Percentiles rank a stretch among this genome's conserved stretches.
Evolutionary conservation across 192 early-diverging fungal species (phyloP).

Genomic region (Podila minutissima): DNA sequence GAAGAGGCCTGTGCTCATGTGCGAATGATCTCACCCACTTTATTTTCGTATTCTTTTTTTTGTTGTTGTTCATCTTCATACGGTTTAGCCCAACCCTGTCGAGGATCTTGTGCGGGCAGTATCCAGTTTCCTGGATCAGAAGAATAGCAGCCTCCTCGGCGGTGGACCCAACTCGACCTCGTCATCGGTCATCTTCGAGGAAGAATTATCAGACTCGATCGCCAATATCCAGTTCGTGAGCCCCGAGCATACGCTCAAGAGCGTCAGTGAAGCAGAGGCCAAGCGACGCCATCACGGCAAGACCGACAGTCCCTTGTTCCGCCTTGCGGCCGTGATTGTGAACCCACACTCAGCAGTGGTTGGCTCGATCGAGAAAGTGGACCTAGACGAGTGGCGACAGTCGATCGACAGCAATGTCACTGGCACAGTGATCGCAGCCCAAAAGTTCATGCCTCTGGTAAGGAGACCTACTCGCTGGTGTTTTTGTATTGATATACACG

Average conservation of each 20-base stretch:
- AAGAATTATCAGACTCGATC: constrained; percentile 30
- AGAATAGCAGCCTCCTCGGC: constrained; percentile 23
- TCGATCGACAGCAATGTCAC: constrained; percentile 33
- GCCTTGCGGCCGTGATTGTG: constrained; percentile 39
- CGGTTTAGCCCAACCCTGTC: constrained; percentile 12
- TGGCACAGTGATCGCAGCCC: constrained; percentile 31
- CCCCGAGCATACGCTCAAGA: constrained; percentile 21
- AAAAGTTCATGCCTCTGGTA: constrained; percentile 44
- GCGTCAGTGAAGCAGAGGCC: constrained; percentile 22
- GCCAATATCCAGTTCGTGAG: constrained; percentile 28
- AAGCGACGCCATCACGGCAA: constrained; percentile 23
- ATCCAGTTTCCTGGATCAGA: constrained; percentile 32
- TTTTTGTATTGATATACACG: neutral
- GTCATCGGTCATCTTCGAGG: constrained; percentile 17
- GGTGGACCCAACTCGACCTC: neutral
- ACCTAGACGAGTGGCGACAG: constrained; percentile 23
- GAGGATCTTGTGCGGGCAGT: constrained; percentile 29
- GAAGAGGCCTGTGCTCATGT: too few species aligned
- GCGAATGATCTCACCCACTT: neutral
- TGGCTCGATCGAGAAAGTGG: constrained; percentile 40
- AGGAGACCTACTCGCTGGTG: neutral
- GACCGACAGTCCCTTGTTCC: constrained; percentile 18
- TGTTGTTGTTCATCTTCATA: neutral
- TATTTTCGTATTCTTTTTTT: neutral
- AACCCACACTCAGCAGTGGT: constrained; percentile 7